phyloP scores from a whole-genome alignment of 192 early-diverging fungal genomes.

The Radiomyces spectabilis region DNA sequence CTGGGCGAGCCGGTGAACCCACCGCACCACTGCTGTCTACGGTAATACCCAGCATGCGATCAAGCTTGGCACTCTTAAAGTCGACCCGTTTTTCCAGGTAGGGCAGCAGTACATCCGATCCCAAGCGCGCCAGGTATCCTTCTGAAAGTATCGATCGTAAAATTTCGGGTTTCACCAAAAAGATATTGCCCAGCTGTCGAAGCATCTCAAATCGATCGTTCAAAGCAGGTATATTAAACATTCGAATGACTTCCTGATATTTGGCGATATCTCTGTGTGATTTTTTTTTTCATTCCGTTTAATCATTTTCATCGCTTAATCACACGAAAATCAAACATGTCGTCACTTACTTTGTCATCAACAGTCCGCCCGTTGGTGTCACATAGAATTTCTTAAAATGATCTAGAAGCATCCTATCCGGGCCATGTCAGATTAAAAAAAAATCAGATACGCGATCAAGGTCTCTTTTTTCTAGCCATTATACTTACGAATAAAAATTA shows the following conservation, averaged over 20 bases:
- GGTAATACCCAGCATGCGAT: conserved; percentile 37
- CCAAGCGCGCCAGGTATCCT: conserved; percentile 75
- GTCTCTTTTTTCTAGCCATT: background rate
- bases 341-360: conserved; percentile 68
- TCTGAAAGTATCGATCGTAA: conserved; percentile 83
- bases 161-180: conserved; percentile 86
- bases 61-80: conserved; percentile 58
- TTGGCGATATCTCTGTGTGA: conserved; percentile 77
- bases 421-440: background rate
- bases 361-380: conserved; percentile 79
- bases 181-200: conserved; percentile 89
- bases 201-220: conserved; percentile 86
- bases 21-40: conserved; percentile 9
- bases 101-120: conserved; percentile 71
- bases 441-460: background rate
- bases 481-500: conserved; percentile 65
- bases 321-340: background rate
- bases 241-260: conserved; percentile 81
- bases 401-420: conserved; percentile 78
- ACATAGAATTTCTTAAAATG: conserved; percentile 88
- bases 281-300: no score
- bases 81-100: conserved; percentile 87
- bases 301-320: background rate
- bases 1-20: background rate
- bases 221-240: conserved; percentile 66